Base-by-base conservation (phyloP, 768 basidiomycete genomes). In the Xerocomellus intermedius region DNA sequence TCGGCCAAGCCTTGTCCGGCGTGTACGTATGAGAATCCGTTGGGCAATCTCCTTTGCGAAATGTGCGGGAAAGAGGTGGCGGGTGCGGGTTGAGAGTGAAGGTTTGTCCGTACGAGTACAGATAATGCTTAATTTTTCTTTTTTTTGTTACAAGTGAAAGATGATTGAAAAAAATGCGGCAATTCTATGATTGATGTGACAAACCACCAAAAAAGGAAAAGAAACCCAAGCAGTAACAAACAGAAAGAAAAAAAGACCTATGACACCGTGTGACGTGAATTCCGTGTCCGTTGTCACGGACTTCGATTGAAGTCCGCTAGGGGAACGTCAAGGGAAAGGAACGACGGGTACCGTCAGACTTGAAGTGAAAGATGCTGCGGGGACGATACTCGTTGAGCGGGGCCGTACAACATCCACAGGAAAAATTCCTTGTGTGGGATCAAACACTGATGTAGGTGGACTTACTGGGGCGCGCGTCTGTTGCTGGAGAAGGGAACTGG, bases 11-110 rank as follows among this genome's bases (percentile, higher is more conserved):
- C 78, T 0, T 89, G 87, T 62, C 62, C 72, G 9, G 67, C 63
- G 9, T 91, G 87, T 70, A 89, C 86, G 9, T 85, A 77, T 60
- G 69, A 71, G 17, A 88, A 89, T 65, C 64, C 74, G 7, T 45
- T 69, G 14, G 78, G 77, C 48, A 75, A 69, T 14, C 39, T 64
- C 41, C 57, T 67, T 37, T 86, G 84, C 66, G 72, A 60, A 45
- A 68, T 82, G 54, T 86, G 84, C 64, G 69, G 75, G 21, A 13
- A 35, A 17, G 59, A 49, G 65, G 74, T 77, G 69, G 73, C 74
- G 69, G 58, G 62, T 51, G 52, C 35, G 19, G 43, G n/a, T 56
- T 59, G 57, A 54, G 32, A 42, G 19, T 19, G 39, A 52, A 19
- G 42, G 43, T 9, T 55, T 60, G 62, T 67, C 66, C 58, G 63